Conservation (phyloP, 2,329 filamentous ascomycete genomes). For the Fusarium sp. region DNA sequence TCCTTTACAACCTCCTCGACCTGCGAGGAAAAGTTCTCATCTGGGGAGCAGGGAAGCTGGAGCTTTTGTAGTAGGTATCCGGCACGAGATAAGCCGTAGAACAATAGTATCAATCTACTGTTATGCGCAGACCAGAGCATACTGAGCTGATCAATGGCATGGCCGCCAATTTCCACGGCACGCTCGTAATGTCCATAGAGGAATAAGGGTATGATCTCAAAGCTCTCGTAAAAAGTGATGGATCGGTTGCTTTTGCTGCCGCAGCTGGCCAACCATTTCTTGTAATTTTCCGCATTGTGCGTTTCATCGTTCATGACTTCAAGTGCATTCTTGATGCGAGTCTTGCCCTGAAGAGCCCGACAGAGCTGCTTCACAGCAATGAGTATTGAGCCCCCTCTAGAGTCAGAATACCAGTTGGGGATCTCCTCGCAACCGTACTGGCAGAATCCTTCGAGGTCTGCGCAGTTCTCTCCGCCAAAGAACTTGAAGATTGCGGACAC, state of each 20-base stretch:
- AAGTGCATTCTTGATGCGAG: conserved; percentile 60
- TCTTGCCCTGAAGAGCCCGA: conserved; percentile 81
- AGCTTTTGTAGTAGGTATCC: conserved; percentile 63
- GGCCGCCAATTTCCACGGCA: conserved; percentile 67
- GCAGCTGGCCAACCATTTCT: conserved; percentile 66
- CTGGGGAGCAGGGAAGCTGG: conserved; percentile 58
- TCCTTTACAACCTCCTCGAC: conserved; percentile 62
- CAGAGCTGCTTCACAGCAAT: conserved; percentile 73
- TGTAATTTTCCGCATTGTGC: conserved; percentile 70
- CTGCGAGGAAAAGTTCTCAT: conserved; percentile 58
- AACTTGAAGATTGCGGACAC: conserved; percentile 74
- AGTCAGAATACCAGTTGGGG: conserved; percentile 76
- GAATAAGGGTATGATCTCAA: conserved; percentile 72
- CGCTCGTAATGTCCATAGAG: conserved; percentile 72
- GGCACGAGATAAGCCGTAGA: conserved; percentile 68
- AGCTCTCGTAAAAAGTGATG: conserved; percentile 74
- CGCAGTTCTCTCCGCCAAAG: conserved; percentile 75
- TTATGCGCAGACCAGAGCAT: conserved; percentile 71
- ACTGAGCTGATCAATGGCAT: conserved; percentile 59
- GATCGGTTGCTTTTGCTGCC: conserved; percentile 72
- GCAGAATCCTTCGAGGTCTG: conserved; percentile 77
- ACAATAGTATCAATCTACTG: conserved; percentile 67
- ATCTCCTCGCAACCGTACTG: conserved; percentile 80
- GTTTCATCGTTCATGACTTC: conserved; percentile 75
- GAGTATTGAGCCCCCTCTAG: conserved; percentile 76